Base-by-base conservation (phyloP, 495 filamentous ascomycete genomes). In the Aspergillus avenaceus region DNA sequence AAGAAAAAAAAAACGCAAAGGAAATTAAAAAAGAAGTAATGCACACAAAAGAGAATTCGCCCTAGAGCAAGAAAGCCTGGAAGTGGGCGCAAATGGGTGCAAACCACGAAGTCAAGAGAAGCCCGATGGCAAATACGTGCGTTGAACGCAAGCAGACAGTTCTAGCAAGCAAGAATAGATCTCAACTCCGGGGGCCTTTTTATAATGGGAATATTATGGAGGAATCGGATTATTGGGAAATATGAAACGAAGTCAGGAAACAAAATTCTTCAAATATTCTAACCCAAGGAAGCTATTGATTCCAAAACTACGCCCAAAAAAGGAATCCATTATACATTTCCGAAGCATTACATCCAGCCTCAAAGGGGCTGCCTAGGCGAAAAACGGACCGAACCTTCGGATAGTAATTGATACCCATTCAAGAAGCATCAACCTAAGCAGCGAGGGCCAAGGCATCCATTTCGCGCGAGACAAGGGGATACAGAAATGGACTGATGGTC, bases 21-120 rank as follows among this genome's bases (percentile, higher is more conserved):
- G 24, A 24, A 38, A 36, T 21, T 31, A 31, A 28, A 36, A 22
- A 45, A 51, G 22, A 42, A 52, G 41, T 54, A 50, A 59, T 56
- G 57, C 54, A 58, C 58, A 63, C 50, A 48, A 43, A 64, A 45
- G 54, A 46, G 50, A 53, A 48, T 26, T 34, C 41, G 38, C 42
- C 53, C 52, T 40, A 31, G 56, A 55, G 51, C 43, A 50, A 49
- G 58, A 49, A 46, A 45, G 55, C 53, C 23, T 53, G 61, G 48
- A 46, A 57, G 61, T 58, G 61, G 55, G 64, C 60, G 52, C 67
- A 65, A 68, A 71, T 73, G 41, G 54, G 34, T 45, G 57, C 45
- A 48, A 61, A 59, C 61, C 67, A 73, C 68, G 64, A 65, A 56
- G 51, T 53, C 58, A 59, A 61, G 52, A n/a, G n/a, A 54, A 52